Conservation (phyloP, 2,329 filamentous ascomycete species). For the Ceratocystis alfenasii region DNA sequence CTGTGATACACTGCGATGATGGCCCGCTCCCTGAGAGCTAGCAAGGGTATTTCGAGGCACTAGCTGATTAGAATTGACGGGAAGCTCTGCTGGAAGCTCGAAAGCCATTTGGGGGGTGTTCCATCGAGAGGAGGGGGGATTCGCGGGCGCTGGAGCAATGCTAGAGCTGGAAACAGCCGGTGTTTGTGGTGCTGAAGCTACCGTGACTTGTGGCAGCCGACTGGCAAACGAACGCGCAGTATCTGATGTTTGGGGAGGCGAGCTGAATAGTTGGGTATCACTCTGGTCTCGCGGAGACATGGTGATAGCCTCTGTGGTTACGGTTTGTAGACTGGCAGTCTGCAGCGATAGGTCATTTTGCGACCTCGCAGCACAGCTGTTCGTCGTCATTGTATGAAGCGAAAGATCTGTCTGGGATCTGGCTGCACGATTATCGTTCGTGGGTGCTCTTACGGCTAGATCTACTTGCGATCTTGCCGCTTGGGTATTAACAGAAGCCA, state of each 20-base stretch:
- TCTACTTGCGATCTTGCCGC: slow-evolving; percentile 56
- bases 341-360: neutral
- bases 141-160: slow-evolving; percentile 2
- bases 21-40: neutral
- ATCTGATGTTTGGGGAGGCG: slow-evolving; percentile 1
- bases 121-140: neutral
- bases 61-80: neutral
- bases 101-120: neutral
- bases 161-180: neutral
- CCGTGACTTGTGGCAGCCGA: slow-evolving; percentile 15
- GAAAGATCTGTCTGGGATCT: slow-evolving; percentile 1
- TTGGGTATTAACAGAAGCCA: slow-evolving; percentile 36
- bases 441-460: slow-evolving; percentile 34
- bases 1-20: slow-evolving; percentile 14
- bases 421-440: neutral
- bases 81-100: slow-evolving; percentile 1
- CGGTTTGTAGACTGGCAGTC: neutral
- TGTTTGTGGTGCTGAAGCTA: slow-evolving; percentile 8
- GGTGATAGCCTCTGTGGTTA: neutral
- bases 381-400: neutral
- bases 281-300: neutral
- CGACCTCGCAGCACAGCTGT: neutral
- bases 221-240: slow-evolving; percentile 14
- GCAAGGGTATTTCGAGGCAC: neutral
- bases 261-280: neutral